These are phyloP conservation scores for Pleurotus citrinopileatus DNA, from an alignment of 768 basidiomycete genomes.

Conservation along the genomic window DNA sequence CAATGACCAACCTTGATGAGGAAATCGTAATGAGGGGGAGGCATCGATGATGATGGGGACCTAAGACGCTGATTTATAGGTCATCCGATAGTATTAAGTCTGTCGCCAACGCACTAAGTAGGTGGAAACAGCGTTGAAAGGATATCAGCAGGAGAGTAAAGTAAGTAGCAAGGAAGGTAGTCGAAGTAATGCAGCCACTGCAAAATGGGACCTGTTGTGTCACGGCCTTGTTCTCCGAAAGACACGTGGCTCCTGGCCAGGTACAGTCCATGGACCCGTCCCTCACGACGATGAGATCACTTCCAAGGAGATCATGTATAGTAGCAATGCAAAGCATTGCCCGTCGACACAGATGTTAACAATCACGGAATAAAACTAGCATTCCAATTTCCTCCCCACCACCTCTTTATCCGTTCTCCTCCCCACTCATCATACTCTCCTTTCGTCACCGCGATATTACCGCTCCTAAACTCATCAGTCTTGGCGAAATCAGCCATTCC, in stretches of 20 bases:
- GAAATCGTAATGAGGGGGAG: constrained; percentile 95
- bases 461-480: constrained; percentile 45
- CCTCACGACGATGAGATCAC: no score
- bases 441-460: constrained; percentile 56
- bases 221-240: neutral
- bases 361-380: constrained; percentile 22
- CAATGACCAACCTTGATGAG: constrained; percentile 75
- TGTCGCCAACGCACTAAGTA: neutral
- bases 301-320: neutral
- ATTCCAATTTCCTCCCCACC: constrained; percentile 95
- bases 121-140: neutral
- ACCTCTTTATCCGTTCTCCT: constrained; percentile 79
- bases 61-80: neutral
- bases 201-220: neutral
- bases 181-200: neutral
- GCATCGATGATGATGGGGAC: constrained; percentile 45
- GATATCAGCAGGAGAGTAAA: constrained; percentile 1
- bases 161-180: neutral
- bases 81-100: neutral
- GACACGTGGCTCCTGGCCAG: neutral
- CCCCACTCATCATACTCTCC: constrained; percentile 92
- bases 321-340: no score
- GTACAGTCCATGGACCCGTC: neutral
- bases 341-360: neutral
- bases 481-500: constrained; percentile 83